These are phyloP conservation scores for Fusarium sp. DNA, from an alignment of 2,329 filamentous ascomycete genomes.

Conservation along the genomic window DNA sequence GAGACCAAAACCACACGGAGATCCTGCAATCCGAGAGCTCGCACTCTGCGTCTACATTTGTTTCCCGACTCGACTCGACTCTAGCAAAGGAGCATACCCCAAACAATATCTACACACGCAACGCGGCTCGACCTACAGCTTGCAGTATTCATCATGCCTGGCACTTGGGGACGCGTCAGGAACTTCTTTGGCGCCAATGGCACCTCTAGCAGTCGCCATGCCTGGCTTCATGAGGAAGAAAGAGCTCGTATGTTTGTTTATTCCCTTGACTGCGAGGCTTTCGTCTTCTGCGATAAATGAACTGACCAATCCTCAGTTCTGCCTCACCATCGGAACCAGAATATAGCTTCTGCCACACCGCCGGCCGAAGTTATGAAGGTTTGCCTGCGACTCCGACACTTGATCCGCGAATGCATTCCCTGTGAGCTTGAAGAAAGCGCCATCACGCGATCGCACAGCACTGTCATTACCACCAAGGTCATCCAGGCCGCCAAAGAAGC, in stretches of 20 bases:
- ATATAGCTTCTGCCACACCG: conserved; percentile 72
- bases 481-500: conserved; percentile 83
- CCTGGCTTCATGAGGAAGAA: conserved; percentile 55
- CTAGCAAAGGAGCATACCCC: neutral
- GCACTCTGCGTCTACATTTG: neutral
- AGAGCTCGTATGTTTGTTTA: conserved; percentile 55
- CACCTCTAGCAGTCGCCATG: conserved; percentile 41
- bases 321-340: conserved; percentile 66
- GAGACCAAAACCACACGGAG: conserved; percentile 3
- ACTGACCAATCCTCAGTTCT: conserved; percentile 62
- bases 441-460: conserved; percentile 83
- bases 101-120: neutral
- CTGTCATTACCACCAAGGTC: conserved; percentile 82
- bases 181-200: conserved; percentile 42
- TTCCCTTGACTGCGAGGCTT: neutral
- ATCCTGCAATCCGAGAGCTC: neutral
- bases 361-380: conserved; percentile 86
- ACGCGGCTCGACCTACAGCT: conserved; percentile 7
- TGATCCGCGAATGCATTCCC: conserved; percentile 88
- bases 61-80: neutral
- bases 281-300: neutral
- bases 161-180: conserved; percentile 46
- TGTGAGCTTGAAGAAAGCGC: conserved; percentile 84
- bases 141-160: conserved; percentile 30
- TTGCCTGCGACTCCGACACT: conserved; percentile 87